Base-by-base conservation (phyloP, 495 filamentous ascomycete species). In the Penicillium cataractarum region DNA sequence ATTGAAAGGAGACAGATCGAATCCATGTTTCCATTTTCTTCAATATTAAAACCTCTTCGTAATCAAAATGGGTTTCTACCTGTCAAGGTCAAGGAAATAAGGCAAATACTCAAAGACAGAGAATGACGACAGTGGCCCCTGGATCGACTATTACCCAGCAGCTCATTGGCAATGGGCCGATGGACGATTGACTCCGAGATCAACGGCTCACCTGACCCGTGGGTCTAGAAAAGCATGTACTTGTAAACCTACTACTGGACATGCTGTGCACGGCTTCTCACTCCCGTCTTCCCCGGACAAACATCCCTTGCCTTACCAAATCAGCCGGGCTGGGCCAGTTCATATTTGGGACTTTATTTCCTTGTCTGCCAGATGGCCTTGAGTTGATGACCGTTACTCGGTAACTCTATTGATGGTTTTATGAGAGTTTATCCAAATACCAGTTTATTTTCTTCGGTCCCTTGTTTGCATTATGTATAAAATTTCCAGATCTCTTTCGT, bases 231-330 rank as follows among this genome's bases (percentile, higher is more conserved):
- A 70, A 64, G 54, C 46, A 70, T 67, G 57, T 46, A 24, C n/a
- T n/a, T n/a, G n/a, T n/a, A n/a, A n/a, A n/a, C n/a, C n/a, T n/a
- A n/a, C n/a, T n/a, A n/a, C n/a, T n/a, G n/a, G n/a, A n/a, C n/a
- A 39, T 17, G 17, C 35, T n/a, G 21, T n/a, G 49, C 22, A 52
- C 60, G 60, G 63, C 51, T 70, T 58, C 42, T n/a, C 4, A 58
- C 58, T 52, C 46, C 65, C 67, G 62, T 22, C 19, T 29, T 66
- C 58, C 69, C 66, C 66, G 66, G 35, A 53, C 50, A 39, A 58
- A 63, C 57, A 67, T 65, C 67, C 67, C 70, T 68, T 70, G 67
- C 58, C 40, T 65, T 24, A 51, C 62, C 59, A 42, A 65, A 58
- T 65, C 65, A 60, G 35, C n/a, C 58, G 64, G 53, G 9, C 29